phyloP scores from a whole-genome alignment of 2,329 filamentous ascomycete species.

The Dactylellina parvicollis region DNA sequence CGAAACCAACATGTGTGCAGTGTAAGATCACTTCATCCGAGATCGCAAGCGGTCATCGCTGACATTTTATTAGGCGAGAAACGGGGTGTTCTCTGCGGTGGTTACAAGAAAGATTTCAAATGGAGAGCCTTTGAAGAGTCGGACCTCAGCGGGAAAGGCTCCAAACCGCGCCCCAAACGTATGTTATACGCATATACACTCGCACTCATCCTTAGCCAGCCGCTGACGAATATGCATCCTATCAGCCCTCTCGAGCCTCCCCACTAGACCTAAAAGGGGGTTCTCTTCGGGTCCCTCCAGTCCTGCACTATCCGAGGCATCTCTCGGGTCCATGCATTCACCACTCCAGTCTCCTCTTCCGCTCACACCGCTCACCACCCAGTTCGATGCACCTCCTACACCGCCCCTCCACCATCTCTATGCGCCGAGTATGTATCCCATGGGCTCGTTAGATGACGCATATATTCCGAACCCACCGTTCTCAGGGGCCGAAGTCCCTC shows the following conservation, averaged over 20 bases:
- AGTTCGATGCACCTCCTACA: slow-evolving; percentile 44
- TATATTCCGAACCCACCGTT: slow-evolving; percentile 41
- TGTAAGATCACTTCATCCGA: slow-evolving; percentile 61
- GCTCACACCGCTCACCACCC: slow-evolving; percentile 41
- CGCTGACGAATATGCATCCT: slow-evolving; percentile 1
- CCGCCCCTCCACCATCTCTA: slow-evolving; percentile 49
- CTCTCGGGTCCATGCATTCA: slow-evolving; percentile 40
- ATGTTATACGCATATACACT: slow-evolving; percentile 17
- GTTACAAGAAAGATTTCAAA: slow-evolving; percentile 80
- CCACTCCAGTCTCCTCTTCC: slow-evolving; percentile 47
- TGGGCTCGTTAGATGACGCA: slow-evolving; percentile 39
- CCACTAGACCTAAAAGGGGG: slow-evolving; percentile 26
- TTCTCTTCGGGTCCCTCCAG: slow-evolving; percentile 40
- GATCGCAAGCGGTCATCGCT: neutral
- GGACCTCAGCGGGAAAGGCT: slow-evolving; percentile 65
- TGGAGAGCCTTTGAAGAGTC: slow-evolving; percentile 76
- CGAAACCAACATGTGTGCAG: slow-evolving; percentile 74
- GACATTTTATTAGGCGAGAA: slow-evolving; percentile 62
- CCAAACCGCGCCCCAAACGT: slow-evolving; percentile 58
- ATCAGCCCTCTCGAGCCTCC: slow-evolving; percentile 36
- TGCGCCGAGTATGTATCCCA: slow-evolving; percentile 32
- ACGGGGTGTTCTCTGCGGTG: slow-evolving; percentile 73
- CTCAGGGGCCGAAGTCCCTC: slow-evolving; percentile 41
- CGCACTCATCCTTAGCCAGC: neutral
- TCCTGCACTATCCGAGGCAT: slow-evolving; percentile 42